Base-by-base conservation (phyloP, 257 asterid genomes). In the Jacaranda copaia region DNA sequence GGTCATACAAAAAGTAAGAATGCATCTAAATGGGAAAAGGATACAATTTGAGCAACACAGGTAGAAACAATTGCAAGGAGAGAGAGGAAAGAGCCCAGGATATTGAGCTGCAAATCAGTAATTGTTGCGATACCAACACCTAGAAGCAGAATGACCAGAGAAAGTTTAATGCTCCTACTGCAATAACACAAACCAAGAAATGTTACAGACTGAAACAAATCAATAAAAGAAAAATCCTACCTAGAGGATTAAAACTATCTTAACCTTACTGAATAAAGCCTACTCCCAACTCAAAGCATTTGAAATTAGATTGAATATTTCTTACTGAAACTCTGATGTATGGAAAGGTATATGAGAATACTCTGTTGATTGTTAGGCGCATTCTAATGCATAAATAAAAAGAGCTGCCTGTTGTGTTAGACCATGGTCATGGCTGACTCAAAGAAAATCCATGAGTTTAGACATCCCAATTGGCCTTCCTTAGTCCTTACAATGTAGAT, bases 121-220 rank as follows among this genome's bases (percentile, higher is more conserved):
- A 93, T 53, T 16, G 98, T 92, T 59, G 98, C 98, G 77, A 94
- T 89, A 55, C 98, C 97, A 78, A 93, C 98, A 81, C 98, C 98
- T 40, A 85, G 76, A 78, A 93, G 98, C 72, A 93, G 91, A 82
- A 91, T 66, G 63, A 68, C 70, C 70, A 93, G 92, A 79, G 97
- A 87, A 80, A 88, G 70, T 86, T 90, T 89, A 67, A 91, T 82
- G 81, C 74, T 90, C 87, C 85, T 77, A 89, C 98, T 93, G 93
- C 86, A 89, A 76, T 69, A 65, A 53, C 76, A 85, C 45, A 84
- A 69, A 66, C 70, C 76, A 70, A 58, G 39, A 43, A 46, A 80
- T 81, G 73, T 74, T 35, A 77, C 79, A 76, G 71, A 77, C 40
- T 25, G 32, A 49, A 52, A 67, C 48, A 62, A 45, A 53, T 8